phyloP scores from a whole-genome alignment of 2,329 filamentous ascomycete species.

The Diaporthe helianthi region DNA sequence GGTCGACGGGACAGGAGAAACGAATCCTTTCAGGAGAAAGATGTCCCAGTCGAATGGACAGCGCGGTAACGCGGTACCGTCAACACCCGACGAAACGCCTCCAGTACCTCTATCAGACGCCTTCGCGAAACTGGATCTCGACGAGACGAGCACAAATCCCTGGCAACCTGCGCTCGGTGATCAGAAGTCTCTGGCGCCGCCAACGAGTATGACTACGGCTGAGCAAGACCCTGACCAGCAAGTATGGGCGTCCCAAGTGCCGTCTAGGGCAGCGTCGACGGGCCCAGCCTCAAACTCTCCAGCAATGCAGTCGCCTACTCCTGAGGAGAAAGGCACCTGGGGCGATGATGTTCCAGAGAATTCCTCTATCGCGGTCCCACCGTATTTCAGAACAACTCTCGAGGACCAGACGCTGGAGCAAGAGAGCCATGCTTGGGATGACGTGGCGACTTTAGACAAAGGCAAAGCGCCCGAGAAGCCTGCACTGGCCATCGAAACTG shows the following conservation, averaged over 20 bases:
- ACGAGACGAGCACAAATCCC: conserved; percentile 52
- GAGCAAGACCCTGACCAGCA: conserved; percentile 44
- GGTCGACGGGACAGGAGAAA: conserved; percentile 42
- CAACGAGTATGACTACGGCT: conserved; percentile 37
- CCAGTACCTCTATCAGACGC: conserved; percentile 44
- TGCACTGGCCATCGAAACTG: conserved; percentile 34
- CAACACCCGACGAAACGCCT: conserved; percentile 31
- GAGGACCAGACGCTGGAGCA: conserved; percentile 45
- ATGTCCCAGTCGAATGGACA: conserved; percentile 38
- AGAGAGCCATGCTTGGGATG: conserved; percentile 60
- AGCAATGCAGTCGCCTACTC: conserved; percentile 46
- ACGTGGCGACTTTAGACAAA: conserved; percentile 49
- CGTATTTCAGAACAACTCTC: conserved; percentile 35
- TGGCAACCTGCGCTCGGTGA: conserved; percentile 50
- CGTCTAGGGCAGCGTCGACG: conserved; percentile 43
- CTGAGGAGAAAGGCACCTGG: conserved; percentile 50
- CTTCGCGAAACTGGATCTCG: conserved; percentile 52
- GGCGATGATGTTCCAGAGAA: conserved; percentile 41
- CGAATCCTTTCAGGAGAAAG: conserved; percentile 64
- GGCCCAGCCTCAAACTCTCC: conserved; percentile 43
- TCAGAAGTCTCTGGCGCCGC: conserved; percentile 42
- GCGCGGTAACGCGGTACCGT: conserved; percentile 22
- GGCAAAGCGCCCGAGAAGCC: conserved; percentile 47
- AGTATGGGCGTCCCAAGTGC: conserved; percentile 46
- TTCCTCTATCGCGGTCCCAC: conserved; percentile 26